Evolutionary conservation across 331 rosid genomes (phyloP).

Genomic region (Cydonia oblonga): DNA sequence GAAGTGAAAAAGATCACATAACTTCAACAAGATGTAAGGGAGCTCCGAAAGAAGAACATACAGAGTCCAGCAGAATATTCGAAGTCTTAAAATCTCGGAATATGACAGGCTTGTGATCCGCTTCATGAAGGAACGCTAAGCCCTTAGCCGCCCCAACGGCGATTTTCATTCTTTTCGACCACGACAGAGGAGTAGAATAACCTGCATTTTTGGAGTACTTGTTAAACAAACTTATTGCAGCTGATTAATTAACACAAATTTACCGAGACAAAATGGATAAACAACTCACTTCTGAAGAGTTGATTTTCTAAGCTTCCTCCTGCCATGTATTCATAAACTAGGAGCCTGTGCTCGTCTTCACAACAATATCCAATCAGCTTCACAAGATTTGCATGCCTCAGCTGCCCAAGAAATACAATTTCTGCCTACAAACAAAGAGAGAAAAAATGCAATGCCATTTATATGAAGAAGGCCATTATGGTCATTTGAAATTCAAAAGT

Average conservation of each 20-base stretch:
- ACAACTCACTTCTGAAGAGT: conserved; percentile 57
- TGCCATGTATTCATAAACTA: conserved; percentile 75
- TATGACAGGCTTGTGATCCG: conserved; percentile 59
- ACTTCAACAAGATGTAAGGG: not conserved
- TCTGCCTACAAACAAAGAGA: conserved; percentile 40
- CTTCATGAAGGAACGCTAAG: conserved; percentile 71
- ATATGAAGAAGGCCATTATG: not conserved
- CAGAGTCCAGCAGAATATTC: conserved; percentile 67
- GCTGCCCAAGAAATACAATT: conserved; percentile 72
- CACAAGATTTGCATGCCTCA: conserved; percentile 76
- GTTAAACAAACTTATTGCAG: not conserved
- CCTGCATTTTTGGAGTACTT: conserved; percentile 21
- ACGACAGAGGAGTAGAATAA: conserved; percentile 59
- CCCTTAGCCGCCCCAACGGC: conserved; percentile 81
- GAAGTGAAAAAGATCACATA: not conserved
- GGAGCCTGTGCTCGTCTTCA: conserved; percentile 66
- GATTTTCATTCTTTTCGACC: conserved; percentile 82
- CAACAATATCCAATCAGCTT: conserved; percentile 71
- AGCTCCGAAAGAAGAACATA: conserved; percentile 19
- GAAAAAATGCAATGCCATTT: not conserved
- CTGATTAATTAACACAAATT: not conserved
- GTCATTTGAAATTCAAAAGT: not conserved
- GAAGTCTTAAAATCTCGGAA: conserved; percentile 77
- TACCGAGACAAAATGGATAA: not conserved
- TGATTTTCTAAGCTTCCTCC: conserved; percentile 82